Evolutionary conservation across 805 yeast genomes (phyloP).

Genomic region (Wickerhamiella dianesei): DNA sequence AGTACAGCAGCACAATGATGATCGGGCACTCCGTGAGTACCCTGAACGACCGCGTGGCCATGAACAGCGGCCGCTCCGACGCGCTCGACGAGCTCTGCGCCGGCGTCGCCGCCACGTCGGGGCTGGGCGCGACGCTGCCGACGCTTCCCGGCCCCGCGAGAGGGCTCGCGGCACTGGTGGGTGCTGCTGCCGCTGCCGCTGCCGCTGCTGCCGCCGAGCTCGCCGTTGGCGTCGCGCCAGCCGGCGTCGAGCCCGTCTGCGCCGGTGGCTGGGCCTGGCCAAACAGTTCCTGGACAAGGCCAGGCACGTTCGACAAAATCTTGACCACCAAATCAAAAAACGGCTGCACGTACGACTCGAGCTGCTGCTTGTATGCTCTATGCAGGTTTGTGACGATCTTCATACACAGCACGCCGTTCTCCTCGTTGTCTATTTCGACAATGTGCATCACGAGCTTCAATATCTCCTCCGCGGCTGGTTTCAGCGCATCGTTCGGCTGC

Average conservation of each 20-base stretch:
- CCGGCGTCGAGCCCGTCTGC: constrained; percentile 26
- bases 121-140: constrained; percentile 31
- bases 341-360: constrained; percentile 59
- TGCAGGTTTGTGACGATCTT: constrained; percentile 75
- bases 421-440: constrained; percentile 75
- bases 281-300: constrained; percentile 59
- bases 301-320: constrained; percentile 68
- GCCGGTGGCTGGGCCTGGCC: constrained; percentile 20
- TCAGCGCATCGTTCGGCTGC: constrained; percentile 69
- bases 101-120: background rate
- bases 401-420: constrained; percentile 84
- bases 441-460: constrained; percentile 46
- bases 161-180: background rate
- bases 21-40: constrained; percentile 94
- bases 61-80: constrained; percentile 27
- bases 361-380: constrained; percentile 59
- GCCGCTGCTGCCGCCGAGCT: constrained; percentile 21
- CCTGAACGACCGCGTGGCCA: constrained; percentile 72
- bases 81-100: background rate
- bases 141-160: background rate
- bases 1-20: constrained; percentile 82
- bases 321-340: constrained; percentile 64
- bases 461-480: constrained; percentile 50
- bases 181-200: background rate
- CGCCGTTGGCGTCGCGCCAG: constrained; percentile 23